Base-by-base conservation (phyloP, 306 rosid genomes). In the Acacia acuminata region DNA sequence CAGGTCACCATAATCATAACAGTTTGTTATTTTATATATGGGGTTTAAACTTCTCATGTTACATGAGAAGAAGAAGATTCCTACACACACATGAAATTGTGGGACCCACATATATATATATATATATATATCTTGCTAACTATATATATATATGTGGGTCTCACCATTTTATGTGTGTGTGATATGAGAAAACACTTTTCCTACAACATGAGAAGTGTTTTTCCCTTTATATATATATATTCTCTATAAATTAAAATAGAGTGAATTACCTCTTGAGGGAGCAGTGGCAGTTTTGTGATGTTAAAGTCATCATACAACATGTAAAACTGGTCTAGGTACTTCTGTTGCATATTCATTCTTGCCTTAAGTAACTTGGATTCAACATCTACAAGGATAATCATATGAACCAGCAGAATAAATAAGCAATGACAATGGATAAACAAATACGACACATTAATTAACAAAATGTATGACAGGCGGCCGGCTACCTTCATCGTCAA, bases 281-380 rank as follows among this genome's bases (percentile, higher is more conserved):
- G 88, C 79, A 91, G 84, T 42, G 96, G 96, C 50, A 91, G 85
- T 86, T 90, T 90, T 82, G 87, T 91, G 76, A 91, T 90, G 84
- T 91, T 81, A 22, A 91, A 91, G 85, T 91, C 96, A 40, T 90
- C 96, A 48, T 91, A 91, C 85, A 91, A 85, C 92, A 89, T 81
- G 86, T 91, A 90, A 80, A 91, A 91, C 76, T 91, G 96, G 85
- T 91, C 88, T 32, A 91, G 87, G 71, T 90, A 91, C 82, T 90
- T 91, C 58, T 91, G 86, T 82, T 91, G 96, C 96, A 91, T 90
- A 42, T 88, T 90, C 96, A 91, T 91, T 85, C 96, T 91, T 36
- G 93, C 92, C 82, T 88, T 86, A 12, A 91, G 90, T 79, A 91
- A 85, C 79, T 78, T 89, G 72, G 96, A 90, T 72, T 91, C 92